phyloP scores from a whole-genome alignment of 345 rosid species.

The Citrus sinensis region DVS_A1.0 CM039168.1:26304001-26304500 shows the following conservation, averaged over 20 bases:
- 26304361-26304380: conserved; percentile 32
- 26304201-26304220: not conserved
- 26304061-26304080: no score
- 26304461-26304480: conserved; percentile 25
- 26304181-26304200: not conserved
- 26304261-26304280: conserved; percentile 31
- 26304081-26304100: no score
- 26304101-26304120: no score
- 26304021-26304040: not conserved
- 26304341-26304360: conserved; percentile 33
- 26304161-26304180: not conserved
- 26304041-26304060: not conserved
- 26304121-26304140: no score
- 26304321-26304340: conserved; percentile 24
- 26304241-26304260: conserved; percentile 13
- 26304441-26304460: conserved; percentile 26
- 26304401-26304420: conserved; percentile 41
- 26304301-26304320: conserved; percentile 46
- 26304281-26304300: conserved; percentile 30
- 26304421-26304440: conserved; percentile 31
- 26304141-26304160: not conserved
- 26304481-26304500: not conserved
- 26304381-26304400: conserved; percentile 33
- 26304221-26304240: conserved; percentile 57
- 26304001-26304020: not conserved